Conservation (phyloP, 2,329 filamentous ascomycete species). For the Aspergillus sp. region DNA sequence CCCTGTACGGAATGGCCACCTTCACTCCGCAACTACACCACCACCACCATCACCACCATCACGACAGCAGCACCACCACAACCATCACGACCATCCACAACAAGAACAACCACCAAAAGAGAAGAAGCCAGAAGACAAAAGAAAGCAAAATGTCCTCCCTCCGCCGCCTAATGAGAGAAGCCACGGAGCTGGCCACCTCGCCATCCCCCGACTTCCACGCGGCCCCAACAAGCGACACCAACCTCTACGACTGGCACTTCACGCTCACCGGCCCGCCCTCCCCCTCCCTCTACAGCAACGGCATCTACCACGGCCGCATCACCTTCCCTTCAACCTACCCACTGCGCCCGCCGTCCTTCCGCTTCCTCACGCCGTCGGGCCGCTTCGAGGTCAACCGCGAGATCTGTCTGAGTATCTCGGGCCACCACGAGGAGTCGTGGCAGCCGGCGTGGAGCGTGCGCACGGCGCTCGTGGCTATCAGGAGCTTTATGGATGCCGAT, state of each 20-base stretch:
- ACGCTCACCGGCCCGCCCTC: constrained; percentile 82
- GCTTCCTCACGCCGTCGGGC: constrained; percentile 84
- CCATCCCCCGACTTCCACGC: constrained; percentile 83
- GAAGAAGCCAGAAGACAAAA: constrained; percentile 5
- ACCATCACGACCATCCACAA: neutral
- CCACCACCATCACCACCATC: too few species aligned
- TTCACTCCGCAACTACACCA: too few species aligned
- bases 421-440: constrained; percentile 97
- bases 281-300: constrained; percentile 65
- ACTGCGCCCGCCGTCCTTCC: constrained; percentile 85
- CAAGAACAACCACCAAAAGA: neutral
- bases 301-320: constrained; percentile 94
- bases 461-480: constrained; percentile 70
- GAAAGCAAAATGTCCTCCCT: constrained; percentile 23
- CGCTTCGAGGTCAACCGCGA: constrained; percentile 95
- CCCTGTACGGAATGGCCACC: too few species aligned
- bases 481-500: constrained; percentile 90
- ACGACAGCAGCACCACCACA: neutral
- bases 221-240: constrained; percentile 66
- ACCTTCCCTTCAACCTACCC: constrained; percentile 83
- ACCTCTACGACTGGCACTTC: constrained; percentile 99
- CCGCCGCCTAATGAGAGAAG: constrained; percentile 61
- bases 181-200: constrained; percentile 69
- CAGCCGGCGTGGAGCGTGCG: constrained; percentile 96
- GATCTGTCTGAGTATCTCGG: constrained; percentile 88